Conservation (phyloP, 805 yeast species). For the Candida odintsovae region DNA sequence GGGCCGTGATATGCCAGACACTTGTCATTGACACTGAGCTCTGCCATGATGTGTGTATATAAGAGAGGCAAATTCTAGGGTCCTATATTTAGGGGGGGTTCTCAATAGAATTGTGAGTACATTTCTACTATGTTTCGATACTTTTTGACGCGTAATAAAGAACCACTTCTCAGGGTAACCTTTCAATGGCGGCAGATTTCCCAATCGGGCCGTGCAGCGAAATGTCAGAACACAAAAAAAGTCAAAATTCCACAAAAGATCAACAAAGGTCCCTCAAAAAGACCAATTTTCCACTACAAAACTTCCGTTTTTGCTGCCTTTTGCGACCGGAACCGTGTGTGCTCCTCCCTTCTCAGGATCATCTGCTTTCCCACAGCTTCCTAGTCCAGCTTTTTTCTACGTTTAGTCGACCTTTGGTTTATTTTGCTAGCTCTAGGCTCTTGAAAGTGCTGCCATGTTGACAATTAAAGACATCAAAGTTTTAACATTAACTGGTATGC, state of each 20-base stretch:
- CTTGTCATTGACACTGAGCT: conserved; percentile 24
- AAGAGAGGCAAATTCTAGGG: not conserved
- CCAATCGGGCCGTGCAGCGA: not conserved
- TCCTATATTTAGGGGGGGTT: no score
- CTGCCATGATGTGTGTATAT: not conserved
- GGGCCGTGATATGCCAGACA: conserved; percentile 91
- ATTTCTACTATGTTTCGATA: no score
- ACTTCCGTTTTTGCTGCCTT: not conserved
- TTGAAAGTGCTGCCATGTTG: no score
- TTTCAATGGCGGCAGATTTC: not conserved
- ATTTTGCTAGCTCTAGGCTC: conserved; percentile 1
- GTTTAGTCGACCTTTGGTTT: not conserved
- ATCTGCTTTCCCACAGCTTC: no score
- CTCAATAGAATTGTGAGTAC: no score
- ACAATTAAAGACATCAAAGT: conserved; percentile 37
- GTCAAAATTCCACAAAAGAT: not conserved
- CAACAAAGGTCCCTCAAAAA: not conserved
- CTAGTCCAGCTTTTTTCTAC: no score
- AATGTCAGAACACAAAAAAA: not conserved
- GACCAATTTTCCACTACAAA: no score
- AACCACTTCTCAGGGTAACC: not conserved
- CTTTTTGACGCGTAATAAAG: no score
- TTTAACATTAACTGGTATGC: conserved; percentile 40
- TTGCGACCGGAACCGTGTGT: not conserved
- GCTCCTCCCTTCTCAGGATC: no score